A percentile compares a stretch with the other conserved stretches of the same genome.
Conservation (phyloP, 169 alveolate genomes). For the Plasmodium vivax region DNA sequence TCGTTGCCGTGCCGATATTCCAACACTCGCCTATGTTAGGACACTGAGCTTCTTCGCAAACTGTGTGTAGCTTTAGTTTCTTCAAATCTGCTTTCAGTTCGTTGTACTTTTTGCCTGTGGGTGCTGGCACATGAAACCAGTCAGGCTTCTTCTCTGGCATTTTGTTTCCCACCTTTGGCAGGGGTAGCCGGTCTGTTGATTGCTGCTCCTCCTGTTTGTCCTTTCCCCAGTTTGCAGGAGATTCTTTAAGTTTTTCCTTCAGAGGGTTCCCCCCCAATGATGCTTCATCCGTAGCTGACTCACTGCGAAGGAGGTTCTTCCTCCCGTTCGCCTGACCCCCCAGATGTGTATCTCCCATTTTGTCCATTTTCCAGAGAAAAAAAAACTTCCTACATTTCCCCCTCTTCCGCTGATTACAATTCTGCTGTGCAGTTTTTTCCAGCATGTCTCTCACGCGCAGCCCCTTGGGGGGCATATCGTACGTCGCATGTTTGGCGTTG, state of each 20-base stretch:
- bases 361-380: background rate
- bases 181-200: background rate
- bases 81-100: conserved; percentile 53
- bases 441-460: background rate
- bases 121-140: conserved; percentile 84
- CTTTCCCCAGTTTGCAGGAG: background rate
- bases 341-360: background rate
- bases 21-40: conserved; percentile 87
- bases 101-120: conserved; percentile 74
- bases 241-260: background rate
- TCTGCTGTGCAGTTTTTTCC: background rate
- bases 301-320: background rate
- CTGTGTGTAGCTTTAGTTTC: conserved; percentile 78
- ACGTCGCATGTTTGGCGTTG: background rate
- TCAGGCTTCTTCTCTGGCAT: conserved; percentile 78
- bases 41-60: conserved; percentile 86
- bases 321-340: background rate
- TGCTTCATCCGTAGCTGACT: background rate
- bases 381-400: background rate
- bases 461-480: background rate
- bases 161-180: conserved; percentile 73
- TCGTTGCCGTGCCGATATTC: conserved; percentile 86
- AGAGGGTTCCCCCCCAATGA: background rate
- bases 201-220: background rate
- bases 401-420: background rate